phyloP scores from a whole-genome alignment of 805 yeast species.

The Metschnikowia cerradonensis region DNA sequence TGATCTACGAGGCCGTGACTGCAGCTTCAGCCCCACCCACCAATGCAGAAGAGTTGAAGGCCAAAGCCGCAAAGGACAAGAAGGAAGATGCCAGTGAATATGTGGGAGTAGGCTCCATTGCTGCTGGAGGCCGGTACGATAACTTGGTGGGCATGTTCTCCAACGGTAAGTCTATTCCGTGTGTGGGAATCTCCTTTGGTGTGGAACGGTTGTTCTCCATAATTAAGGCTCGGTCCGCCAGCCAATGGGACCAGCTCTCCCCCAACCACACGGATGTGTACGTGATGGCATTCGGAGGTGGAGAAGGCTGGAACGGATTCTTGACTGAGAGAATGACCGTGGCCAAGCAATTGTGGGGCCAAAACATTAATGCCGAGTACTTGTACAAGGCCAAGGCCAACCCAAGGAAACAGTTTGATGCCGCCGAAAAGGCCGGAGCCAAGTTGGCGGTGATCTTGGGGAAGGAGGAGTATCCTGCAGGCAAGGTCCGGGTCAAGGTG shows the following conservation, averaged over 20 bases:
- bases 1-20: slow-evolving; percentile 95
- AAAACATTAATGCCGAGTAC: slow-evolving; percentile 87
- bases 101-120: slow-evolving; percentile 97
- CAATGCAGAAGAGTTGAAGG: slow-evolving; percentile 66
- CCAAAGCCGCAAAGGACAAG: slow-evolving; percentile 37
- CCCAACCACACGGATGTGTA: slow-evolving; percentile 89
- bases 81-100: slow-evolving; percentile 89
- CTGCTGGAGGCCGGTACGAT: slow-evolving; percentile 99
- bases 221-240: slow-evolving; percentile 68
- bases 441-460: slow-evolving; percentile 90
- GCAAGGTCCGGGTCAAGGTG: slow-evolving; percentile 79
- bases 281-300: slow-evolving; percentile 98
- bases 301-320: slow-evolving; percentile 92
- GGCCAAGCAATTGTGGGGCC: slow-evolving; percentile 78
- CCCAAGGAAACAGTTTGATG: slow-evolving; percentile 93
- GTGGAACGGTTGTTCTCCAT: slow-evolving; percentile 92
- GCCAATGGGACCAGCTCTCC: slow-evolving; percentile 58
- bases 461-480: slow-evolving; percentile 84
- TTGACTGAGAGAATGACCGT: slow-evolving; percentile 86
- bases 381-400: slow-evolving; percentile 91
- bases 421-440: slow-evolving; percentile 93
- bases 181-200: slow-evolving; percentile 97
- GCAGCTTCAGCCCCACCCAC: slow-evolving; percentile 93
- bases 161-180: slow-evolving; percentile 87
- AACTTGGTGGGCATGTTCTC: slow-evolving; percentile 96